Evolutionary conservation across 2,329 filamentous ascomycete genomes (phyloP), one percentile per base, ranked within the genome.

Genomic region (Aspergillus hiratsukae): DNA sequence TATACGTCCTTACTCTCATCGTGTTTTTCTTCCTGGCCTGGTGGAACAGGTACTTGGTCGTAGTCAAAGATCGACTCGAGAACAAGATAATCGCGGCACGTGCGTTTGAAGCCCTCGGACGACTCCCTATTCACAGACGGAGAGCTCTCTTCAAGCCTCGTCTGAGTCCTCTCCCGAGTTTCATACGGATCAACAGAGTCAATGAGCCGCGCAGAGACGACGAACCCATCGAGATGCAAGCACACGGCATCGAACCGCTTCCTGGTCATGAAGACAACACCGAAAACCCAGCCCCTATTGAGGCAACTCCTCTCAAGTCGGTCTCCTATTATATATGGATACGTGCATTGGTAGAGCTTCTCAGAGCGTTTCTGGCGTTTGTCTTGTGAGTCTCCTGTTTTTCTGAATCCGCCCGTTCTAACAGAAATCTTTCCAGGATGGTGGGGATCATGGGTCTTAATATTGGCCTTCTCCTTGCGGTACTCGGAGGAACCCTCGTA

Each of bases 401-500:
- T 2, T 17, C 23, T 1, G 2, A 6, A 49, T 29, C 27, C n/a
- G 21, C n/a, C 8, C n/a, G 8, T 23, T 28, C 28, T 46, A 7
- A 46, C 21, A 3, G 2, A 7, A 2, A 11, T 19, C 21, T 37
- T 19, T 21, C 2, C 19, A 61, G 61, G 11, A 61, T 63, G 61
- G 23, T 63, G 14, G 55, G 57, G 0, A 53, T 63, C 4, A 63
- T 63, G 61, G 58, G 57, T 7, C 57, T 58, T 28, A 63, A 61
- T 23, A 28, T 55, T 1, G 59, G 61, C 3, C 31, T 61, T 1
- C 53, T 61, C 4, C 51, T 49, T 41, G 51, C 57, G 17, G 53
- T 63, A 9, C 41, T 63, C 9, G 48, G 9, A 5, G 61, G 57
- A 4, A 54, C 61, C 17, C 3, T 60, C 2, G 41, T 55, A 1